These are phyloP conservation scores for Gentiana straminea DNA, from an alignment of 257 asterid genomes.

Conservation along the genomic window DNA sequence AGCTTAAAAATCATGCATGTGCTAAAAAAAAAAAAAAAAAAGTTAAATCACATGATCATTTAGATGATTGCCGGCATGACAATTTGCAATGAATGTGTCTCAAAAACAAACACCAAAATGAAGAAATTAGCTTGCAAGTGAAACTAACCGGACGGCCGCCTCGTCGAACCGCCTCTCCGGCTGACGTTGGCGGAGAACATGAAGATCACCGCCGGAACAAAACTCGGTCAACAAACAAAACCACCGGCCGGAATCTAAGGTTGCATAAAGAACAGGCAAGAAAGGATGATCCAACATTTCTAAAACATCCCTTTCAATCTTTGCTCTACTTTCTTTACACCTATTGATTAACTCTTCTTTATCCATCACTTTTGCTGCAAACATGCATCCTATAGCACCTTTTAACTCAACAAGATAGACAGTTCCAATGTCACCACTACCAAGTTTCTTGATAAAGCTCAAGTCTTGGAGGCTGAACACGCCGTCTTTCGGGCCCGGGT, in stretches of 20 bases:
- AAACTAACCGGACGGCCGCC: constrained; percentile 54
- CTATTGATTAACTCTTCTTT: constrained; percentile 59
- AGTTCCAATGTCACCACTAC: constrained; percentile 70
- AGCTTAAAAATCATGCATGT: no score
- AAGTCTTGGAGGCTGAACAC: constrained; percentile 38
- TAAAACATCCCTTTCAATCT: constrained; percentile 57
- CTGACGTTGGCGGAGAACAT: constrained; percentile 60
- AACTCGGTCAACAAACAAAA: constrained; percentile 61
- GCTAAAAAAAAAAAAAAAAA: no score
- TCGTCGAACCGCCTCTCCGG: constrained; percentile 51
- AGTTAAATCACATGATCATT: no score
- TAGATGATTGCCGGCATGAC: no score
- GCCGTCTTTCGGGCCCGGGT: not conserved
- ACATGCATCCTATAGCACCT: constrained; percentile 29
- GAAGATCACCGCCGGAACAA: constrained; percentile 85
- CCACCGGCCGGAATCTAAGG: constrained; percentile 53
- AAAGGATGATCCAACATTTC: constrained; percentile 77
- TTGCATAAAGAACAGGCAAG: constrained; percentile 56
- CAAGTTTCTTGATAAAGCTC: constrained; percentile 42
- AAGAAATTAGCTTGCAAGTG: not conserved
- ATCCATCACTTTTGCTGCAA: constrained; percentile 78
- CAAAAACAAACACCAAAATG: not conserved
- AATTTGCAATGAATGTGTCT: no score
- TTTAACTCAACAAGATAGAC: constrained; percentile 68
- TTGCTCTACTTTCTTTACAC: constrained; percentile 62